Conservation (phyloP, 768 basidiomycete species). For the Mycena amicta region DNA sequence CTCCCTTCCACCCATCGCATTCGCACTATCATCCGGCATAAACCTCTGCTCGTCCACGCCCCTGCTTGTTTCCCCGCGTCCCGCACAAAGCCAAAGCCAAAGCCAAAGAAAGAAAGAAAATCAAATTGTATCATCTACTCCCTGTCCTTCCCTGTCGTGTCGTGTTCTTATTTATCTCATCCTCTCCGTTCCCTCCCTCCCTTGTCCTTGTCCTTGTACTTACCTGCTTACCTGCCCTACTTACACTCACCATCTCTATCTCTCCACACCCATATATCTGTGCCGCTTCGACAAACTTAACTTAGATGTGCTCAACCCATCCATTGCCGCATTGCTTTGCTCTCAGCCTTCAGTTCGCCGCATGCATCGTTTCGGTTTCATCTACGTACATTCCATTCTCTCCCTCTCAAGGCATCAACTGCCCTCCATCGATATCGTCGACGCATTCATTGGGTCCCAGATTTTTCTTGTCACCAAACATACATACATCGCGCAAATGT, state of each 20-base stretch:
- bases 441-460: no score
- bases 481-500: no score
- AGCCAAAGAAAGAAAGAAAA: no score
- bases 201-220: not conserved
- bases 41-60: not conserved
- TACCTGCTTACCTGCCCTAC: not conserved
- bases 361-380: no score
- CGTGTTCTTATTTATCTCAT: constrained; percentile 7
- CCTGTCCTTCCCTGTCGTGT: constrained; percentile 10
- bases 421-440: no score
- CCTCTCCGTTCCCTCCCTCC: no score
- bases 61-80: not conserved
- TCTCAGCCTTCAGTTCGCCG: constrained; percentile 3
- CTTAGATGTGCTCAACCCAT: constrained; percentile 24
- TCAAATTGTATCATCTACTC: constrained; percentile 6
- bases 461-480: no score
- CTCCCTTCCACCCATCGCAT: not conserved
- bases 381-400: no score
- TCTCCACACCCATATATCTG: not conserved
- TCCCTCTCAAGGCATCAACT: no score
- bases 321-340: not conserved
- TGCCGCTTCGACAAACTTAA: not conserved
- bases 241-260: no score
- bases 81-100: not conserved
- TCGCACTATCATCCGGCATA: not conserved